phyloP scores from a whole-genome alignment of 768 basidiomycete species.

The Harrya chromipes region DNA sequence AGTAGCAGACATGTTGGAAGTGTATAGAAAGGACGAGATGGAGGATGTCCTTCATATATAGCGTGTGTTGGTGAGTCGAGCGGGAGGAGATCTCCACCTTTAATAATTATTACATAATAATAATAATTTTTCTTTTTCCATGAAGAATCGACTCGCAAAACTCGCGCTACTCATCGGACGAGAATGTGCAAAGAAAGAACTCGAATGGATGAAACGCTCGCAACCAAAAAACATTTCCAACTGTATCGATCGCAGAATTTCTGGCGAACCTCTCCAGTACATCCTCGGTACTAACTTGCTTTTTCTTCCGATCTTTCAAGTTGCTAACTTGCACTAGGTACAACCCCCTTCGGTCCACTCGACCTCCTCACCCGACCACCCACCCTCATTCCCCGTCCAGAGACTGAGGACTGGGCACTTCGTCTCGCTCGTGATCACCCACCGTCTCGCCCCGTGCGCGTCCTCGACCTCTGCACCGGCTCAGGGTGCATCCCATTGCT shows the following conservation, averaged over 20 bases:
- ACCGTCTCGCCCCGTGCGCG: constrained; percentile 28
- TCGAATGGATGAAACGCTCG: constrained; percentile 46
- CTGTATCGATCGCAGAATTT: constrained; percentile 57
- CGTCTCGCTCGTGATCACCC: constrained; percentile 50
- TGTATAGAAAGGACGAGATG: constrained; percentile 6
- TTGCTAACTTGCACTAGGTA: constrained; percentile 39
- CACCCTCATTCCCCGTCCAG: constrained; percentile 90
- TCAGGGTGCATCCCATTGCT: constrained; percentile 89
- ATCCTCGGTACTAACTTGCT: constrained; percentile 62
- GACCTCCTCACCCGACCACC: constrained; percentile 71
- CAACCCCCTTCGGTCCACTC: constrained; percentile 85
- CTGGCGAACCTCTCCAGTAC: constrained; percentile 85
- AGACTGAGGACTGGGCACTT: constrained; percentile 84
- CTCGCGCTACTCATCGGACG: constrained; percentile 36
- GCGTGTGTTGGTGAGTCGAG: background rate
- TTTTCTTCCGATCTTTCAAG: background rate
- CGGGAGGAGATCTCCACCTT: constrained; percentile 10
- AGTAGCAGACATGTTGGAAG: constrained; percentile 19
- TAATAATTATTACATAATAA: constrained; percentile 19
- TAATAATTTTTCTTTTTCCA: background rate
- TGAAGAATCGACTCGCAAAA: constrained; percentile 22
- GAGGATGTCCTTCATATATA: constrained; percentile 13
- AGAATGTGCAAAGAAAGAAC: constrained; percentile 38
- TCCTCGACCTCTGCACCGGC: constrained; percentile 92
- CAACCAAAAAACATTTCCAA: constrained; percentile 19